phyloP scores from a whole-genome alignment of 2,329 filamentous ascomycete species.

The Colletotrichum shisoi region DNA sequence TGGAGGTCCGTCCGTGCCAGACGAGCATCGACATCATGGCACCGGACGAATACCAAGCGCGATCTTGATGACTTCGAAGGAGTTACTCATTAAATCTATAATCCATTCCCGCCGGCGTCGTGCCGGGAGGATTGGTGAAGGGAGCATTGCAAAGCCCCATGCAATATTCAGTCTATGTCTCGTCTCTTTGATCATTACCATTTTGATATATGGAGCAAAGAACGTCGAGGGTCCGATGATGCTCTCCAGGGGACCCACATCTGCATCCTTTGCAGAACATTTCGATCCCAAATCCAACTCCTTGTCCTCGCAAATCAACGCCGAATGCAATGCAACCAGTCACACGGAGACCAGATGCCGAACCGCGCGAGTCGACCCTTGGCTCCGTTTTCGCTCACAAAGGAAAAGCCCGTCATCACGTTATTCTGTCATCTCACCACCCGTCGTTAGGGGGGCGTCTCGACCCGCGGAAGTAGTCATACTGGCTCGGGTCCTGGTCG shows the following conservation, averaged over 20 bases:
- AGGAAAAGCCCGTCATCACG: slow-evolving; percentile 20
- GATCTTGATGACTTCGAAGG: neutral
- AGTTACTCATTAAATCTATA: slow-evolving; percentile 34
- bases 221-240: neutral
- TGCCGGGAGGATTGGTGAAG: neutral
- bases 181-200: slow-evolving; percentile 37
- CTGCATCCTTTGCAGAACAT: neutral
- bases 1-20: too few species aligned
- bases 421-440: slow-evolving; percentile 45
- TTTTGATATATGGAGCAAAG: slow-evolving; percentile 8
- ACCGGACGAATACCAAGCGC: neutral
- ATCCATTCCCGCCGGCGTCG: slow-evolving; percentile 13
- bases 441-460: slow-evolving; percentile 51
- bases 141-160: slow-evolving; percentile 7
- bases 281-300: neutral
- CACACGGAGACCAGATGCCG: slow-evolving; percentile 22
- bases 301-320: slow-evolving; percentile 17
- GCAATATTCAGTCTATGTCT: slow-evolving; percentile 37
- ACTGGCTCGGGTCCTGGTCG: slow-evolving; percentile 57
- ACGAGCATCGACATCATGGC: too few species aligned
- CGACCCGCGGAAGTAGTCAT: slow-evolving; percentile 65
- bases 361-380: slow-evolving; percentile 20
- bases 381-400: slow-evolving; percentile 31
- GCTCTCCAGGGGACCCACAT: neutral
- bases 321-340: slow-evolving; percentile 34